Percentiles rank a stretch among this genome's conserved stretches.
Conservation (phyloP, 225 moss, liverwort and hornwort species). For the Pleurozium schreberi region DNA sequence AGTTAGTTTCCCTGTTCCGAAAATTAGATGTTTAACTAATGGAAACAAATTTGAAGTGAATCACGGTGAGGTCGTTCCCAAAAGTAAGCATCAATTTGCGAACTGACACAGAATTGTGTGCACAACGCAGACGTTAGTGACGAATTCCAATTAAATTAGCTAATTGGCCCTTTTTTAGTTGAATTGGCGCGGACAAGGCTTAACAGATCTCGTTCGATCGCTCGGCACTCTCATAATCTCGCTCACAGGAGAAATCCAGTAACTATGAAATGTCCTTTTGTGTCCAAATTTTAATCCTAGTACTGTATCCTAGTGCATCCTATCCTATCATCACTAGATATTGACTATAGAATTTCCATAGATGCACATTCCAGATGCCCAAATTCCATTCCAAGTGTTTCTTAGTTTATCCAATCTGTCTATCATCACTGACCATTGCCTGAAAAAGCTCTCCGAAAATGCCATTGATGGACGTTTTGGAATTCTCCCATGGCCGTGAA, state of each 20-base stretch:
- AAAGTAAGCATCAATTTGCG: background rate
- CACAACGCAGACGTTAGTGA: background rate
- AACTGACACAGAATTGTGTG: background rate
- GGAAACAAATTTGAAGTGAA: background rate
- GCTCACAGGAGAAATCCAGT: too few species aligned
- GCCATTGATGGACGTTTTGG: background rate
- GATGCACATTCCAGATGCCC: background rate
- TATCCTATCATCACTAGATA: background rate
- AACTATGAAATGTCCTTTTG: background rate
- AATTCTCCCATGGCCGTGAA: background rate
- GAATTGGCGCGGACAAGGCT: background rate
- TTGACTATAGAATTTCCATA: background rate
- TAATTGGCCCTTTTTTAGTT: too few species aligned
- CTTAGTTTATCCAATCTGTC: background rate
- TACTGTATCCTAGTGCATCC: background rate
- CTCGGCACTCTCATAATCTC: background rate
- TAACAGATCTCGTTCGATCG: background rate
- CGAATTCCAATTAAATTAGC: background rate
- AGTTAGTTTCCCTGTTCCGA: background rate
- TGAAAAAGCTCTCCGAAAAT: background rate
- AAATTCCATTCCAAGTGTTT: background rate
- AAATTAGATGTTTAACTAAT: too few species aligned
- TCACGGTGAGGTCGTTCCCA: background rate
- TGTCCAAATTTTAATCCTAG: background rate
- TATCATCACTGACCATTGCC: background rate